Conservation (phyloP, 1,284 basidiomycete genomes). For the Cutaneotrichosporon sp. region DNA sequence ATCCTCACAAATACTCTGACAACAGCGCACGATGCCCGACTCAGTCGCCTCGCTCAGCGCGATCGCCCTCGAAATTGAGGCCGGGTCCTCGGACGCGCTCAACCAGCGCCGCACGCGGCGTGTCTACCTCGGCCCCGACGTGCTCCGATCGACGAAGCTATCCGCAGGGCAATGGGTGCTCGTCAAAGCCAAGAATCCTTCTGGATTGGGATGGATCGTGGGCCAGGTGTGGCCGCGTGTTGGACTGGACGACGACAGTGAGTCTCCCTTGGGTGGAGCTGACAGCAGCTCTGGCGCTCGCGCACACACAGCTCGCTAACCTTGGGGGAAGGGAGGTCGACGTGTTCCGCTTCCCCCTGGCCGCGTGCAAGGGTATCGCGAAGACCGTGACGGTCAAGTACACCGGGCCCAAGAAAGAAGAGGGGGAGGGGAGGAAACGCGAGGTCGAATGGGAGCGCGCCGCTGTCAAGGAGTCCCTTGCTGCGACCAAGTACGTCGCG, state of each 20-base stretch:
- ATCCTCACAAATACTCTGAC: neutral
- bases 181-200: slow-evolving; percentile 7
- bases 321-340: slow-evolving; percentile 29
- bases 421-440: slow-evolving; percentile 30
- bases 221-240: slow-evolving; percentile 45
- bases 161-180: slow-evolving; percentile 49
- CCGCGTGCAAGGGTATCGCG: slow-evolving; percentile 25
- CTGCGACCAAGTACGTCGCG: slow-evolving; percentile 71
- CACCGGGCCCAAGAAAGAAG: slow-evolving; percentile 1
- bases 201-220: slow-evolving; percentile 17
- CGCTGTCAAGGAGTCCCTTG: slow-evolving; percentile 56
- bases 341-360: slow-evolving; percentile 31
- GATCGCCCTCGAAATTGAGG: slow-evolving; percentile 17
- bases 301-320: slow-evolving; percentile 28
- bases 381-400: slow-evolving; percentile 32
- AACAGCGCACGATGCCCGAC: slow-evolving; percentile 9
- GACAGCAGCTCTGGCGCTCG: slow-evolving; percentile 26
- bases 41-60: slow-evolving; percentile 18
- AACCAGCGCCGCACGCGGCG: slow-evolving; percentile 32
- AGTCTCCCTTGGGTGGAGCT: slow-evolving; percentile 3
- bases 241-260: slow-evolving; percentile 41
- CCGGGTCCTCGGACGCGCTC: slow-evolving; percentile 17
- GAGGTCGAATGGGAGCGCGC: slow-evolving; percentile 52
- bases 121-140: slow-evolving; percentile 43
- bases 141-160: slow-evolving; percentile 41